These are phyloP conservation scores for Lachnellula arida DNA, from an alignment of 2,329 filamentous ascomycete species.

Conservation along the genomic window DNA sequence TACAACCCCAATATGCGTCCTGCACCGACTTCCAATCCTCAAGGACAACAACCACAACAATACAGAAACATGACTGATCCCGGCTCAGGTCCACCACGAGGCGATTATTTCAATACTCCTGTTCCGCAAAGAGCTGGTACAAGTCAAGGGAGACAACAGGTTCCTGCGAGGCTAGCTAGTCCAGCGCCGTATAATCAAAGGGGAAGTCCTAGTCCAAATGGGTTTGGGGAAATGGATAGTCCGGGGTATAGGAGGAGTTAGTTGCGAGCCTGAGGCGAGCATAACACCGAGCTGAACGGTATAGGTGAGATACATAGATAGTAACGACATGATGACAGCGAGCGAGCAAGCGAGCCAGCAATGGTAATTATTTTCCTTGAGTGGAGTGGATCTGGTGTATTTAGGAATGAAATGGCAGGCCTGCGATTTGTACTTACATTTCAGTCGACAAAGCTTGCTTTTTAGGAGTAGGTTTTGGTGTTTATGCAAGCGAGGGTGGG, in stretches of 20 bases:
- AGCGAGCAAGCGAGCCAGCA: not conserved
- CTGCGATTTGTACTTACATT: too few species aligned
- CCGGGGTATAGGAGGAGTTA: conserved; percentile 7
- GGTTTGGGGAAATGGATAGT: not conserved
- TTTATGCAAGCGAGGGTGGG: not conserved
- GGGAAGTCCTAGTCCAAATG: not conserved
- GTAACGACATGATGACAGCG: not conserved
- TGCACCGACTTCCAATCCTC: conserved; percentile 13
- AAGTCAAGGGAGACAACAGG: conserved; percentile 3
- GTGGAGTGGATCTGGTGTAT: not conserved
- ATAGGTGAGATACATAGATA: too few species aligned
- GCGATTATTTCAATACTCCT: conserved; percentile 13
- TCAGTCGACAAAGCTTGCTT: not conserved
- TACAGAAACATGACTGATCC: conserved; percentile 27
- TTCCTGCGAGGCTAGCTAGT: conserved; percentile 13
- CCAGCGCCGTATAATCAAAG: conserved; percentile 19
- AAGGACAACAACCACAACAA: conserved; percentile 12
- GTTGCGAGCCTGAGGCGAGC: not conserved
- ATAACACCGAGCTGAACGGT: too few species aligned
- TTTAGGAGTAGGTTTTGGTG: not conserved
- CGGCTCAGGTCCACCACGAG: conserved; percentile 10
- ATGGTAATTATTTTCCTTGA: not conserved
- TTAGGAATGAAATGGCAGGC: too few species aligned
- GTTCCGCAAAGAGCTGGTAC: conserved; percentile 16
- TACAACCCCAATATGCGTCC: conserved; percentile 21